Evolutionary conservation across 164 flowering plant species (phyloP).

Genomic region (Chimonanthus salicifolius): DNA sequence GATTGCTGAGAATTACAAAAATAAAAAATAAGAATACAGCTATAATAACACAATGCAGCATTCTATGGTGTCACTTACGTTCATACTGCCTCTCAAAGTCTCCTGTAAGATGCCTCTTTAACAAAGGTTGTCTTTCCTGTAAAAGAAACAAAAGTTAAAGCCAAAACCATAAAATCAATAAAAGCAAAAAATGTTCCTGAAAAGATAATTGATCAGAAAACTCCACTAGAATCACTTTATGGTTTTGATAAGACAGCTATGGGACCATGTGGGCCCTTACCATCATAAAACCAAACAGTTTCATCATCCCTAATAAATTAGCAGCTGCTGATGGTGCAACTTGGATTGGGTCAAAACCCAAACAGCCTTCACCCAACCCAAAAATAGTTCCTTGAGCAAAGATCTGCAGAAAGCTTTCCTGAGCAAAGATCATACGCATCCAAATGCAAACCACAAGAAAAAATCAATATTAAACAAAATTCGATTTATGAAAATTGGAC

Average conservation of each 20-base stretch:
- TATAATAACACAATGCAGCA: not conserved
- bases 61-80: conserved; percentile 35
- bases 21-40: not conserved
- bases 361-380: not conserved
- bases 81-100: conserved; percentile 90
- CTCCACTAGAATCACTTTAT: too few relatives aligned
- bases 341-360: too few relatives aligned
- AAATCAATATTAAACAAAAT: too few relatives aligned
- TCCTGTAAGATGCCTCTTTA: conserved; percentile 74
- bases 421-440: too few relatives aligned
- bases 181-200: not conserved
- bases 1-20: not conserved
- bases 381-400: not conserved
- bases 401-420: too few relatives aligned
- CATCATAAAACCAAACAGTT: not conserved
- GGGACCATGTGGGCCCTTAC: too few relatives aligned
- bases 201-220: not conserved
- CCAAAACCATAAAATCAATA: not conserved
- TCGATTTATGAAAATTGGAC: too few relatives aligned
- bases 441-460: too few relatives aligned
- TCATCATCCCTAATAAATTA: not conserved
- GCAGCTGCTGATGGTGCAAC: not conserved
- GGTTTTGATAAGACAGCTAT: too few relatives aligned
- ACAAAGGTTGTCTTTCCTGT: conserved; percentile 82
- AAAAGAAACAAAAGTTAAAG: not conserved